phyloP scores from a whole-genome alignment of 2,329 filamentous ascomycete genomes.

The Cytospora schulzeri region DNA sequence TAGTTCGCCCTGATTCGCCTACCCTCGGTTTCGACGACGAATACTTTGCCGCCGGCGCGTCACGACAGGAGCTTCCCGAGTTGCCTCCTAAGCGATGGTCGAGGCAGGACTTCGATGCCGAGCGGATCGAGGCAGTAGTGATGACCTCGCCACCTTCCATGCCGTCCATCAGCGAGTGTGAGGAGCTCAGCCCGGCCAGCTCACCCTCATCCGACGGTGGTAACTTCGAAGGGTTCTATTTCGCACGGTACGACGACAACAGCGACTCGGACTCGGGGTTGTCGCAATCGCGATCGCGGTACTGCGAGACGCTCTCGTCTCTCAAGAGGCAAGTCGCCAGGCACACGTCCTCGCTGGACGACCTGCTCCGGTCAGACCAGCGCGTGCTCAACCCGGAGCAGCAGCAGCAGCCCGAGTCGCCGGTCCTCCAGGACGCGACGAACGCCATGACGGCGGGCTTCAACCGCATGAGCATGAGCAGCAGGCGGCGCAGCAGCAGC shows the following conservation, averaged over 20 bases:
- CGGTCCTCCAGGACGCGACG: slow-evolving; percentile 9
- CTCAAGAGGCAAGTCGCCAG: slow-evolving; percentile 52
- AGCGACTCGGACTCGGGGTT: slow-evolving; percentile 32
- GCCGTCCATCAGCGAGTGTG: slow-evolving; percentile 29
- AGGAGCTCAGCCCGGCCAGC: slow-evolving; percentile 21
- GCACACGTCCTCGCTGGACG: slow-evolving; percentile 51
- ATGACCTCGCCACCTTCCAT: slow-evolving; percentile 26
- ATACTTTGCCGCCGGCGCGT: slow-evolving; percentile 35
- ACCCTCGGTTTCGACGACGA: slow-evolving; percentile 58
- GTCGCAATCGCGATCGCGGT: slow-evolving; percentile 47
- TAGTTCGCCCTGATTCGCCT: slow-evolving; percentile 61
- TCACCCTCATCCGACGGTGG: slow-evolving; percentile 28
- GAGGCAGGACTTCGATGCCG: slow-evolving; percentile 3
- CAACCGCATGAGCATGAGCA: slow-evolving; percentile 1
- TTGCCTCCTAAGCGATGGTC: slow-evolving; percentile 29
- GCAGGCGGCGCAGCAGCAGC: slow-evolving; percentile 22
- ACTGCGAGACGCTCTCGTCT: slow-evolving; percentile 49
- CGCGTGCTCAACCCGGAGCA: slow-evolving; percentile 2
- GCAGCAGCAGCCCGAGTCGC: slow-evolving; percentile 7
- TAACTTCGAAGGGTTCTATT: slow-evolving; percentile 39
- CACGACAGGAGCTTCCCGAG: slow-evolving; percentile 34
- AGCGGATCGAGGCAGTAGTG: slow-evolving; percentile 24
- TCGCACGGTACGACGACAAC: slow-evolving; percentile 30
- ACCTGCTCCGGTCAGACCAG: slow-evolving; percentile 35
- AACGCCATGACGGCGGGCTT: slow-evolving; percentile 10